A percentile compares a stretch with the other conserved stretches of the same genome.
Conservation (phyloP, 2,329 filamentous ascomycete species). For the Trichoderma koningiopsis region DNA sequence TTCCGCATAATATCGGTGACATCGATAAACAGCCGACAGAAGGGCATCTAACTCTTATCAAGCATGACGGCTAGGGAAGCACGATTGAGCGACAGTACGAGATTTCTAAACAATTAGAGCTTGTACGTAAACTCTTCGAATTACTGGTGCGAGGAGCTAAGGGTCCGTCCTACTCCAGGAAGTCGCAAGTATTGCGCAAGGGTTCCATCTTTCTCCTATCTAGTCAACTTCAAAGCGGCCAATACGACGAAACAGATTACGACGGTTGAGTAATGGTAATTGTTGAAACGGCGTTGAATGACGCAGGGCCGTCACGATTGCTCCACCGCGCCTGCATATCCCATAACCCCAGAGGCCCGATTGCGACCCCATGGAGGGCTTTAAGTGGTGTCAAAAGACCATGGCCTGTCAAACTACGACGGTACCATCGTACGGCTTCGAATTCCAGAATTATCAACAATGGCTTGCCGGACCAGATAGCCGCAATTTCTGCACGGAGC, state of each 20-base stretch:
- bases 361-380: background rate
- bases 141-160: background rate
- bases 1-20: background rate
- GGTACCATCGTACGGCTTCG: background rate
- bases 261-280: background rate
- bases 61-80: background rate
- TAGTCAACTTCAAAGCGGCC: background rate
- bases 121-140: background rate
- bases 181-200: background rate
- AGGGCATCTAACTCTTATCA: background rate
- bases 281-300: slow-evolving; percentile 12
- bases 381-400: background rate
- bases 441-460: slow-evolving; percentile 4
- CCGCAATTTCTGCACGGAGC: slow-evolving; percentile 4
- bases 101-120: background rate
- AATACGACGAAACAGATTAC: background rate
- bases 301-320: slow-evolving; percentile 6
- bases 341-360: background rate
- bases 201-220: background rate
- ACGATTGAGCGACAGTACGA: background rate
- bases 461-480: background rate
- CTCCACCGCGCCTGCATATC: background rate
- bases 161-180: background rate
- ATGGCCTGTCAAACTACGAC: background rate
- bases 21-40: background rate